Percentiles rank a stretch among this genome's conserved stretches.
Evolutionary conservation across 1,284 basidiomycete species (phyloP).

Genomic region (Ustilago curta): DNA sequence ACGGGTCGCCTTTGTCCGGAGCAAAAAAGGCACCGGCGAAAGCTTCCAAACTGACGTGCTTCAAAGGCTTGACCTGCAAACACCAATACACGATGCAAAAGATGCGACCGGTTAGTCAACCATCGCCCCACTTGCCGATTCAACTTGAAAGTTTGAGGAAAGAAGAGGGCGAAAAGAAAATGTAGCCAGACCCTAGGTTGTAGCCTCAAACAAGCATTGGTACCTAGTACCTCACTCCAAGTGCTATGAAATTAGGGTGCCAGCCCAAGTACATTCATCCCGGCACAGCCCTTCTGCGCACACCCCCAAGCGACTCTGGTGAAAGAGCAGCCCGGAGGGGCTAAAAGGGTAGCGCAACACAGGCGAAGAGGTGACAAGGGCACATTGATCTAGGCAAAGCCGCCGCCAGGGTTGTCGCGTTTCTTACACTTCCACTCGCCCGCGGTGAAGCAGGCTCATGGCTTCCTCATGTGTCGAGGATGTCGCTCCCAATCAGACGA

Average conservation of each 20-base stretch:
- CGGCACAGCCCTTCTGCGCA: slow-evolving; percentile 15
- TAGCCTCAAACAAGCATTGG: slow-evolving; percentile 55
- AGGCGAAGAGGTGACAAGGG: slow-evolving; percentile 54
- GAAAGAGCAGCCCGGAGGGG: not conserved
- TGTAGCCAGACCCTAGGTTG: slow-evolving; percentile 56
- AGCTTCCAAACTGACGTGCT: slow-evolving; percentile 13
- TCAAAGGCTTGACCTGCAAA: slow-evolving; percentile 31
- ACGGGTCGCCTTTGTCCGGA: slow-evolving; percentile 8
- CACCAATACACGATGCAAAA: slow-evolving; percentile 2
- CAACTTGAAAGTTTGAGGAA: not conserved
- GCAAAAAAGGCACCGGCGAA: slow-evolving; percentile 8
- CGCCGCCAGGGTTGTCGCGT: slow-evolving; percentile 58
- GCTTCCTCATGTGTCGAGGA: slow-evolving; percentile 48
- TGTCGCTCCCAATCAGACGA: slow-evolving; percentile 61
- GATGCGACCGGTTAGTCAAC: slow-evolving; percentile 15
- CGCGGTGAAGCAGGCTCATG: slow-evolving; percentile 51
- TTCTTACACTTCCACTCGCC: slow-evolving; percentile 56
- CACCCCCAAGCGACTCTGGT: not conserved
- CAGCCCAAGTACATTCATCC: slow-evolving; percentile 56
- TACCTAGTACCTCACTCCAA: slow-evolving; percentile 55
- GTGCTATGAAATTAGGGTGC: slow-evolving; percentile 61
- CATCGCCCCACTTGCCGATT: not conserved
- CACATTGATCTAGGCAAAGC: slow-evolving; percentile 57
- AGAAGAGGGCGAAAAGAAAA: slow-evolving; percentile 8
- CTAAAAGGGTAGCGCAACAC: slow-evolving; percentile 22